Base-by-base conservation (phyloP, 345 rosid genomes). In the Orychophragmus violaceus region DNA sequence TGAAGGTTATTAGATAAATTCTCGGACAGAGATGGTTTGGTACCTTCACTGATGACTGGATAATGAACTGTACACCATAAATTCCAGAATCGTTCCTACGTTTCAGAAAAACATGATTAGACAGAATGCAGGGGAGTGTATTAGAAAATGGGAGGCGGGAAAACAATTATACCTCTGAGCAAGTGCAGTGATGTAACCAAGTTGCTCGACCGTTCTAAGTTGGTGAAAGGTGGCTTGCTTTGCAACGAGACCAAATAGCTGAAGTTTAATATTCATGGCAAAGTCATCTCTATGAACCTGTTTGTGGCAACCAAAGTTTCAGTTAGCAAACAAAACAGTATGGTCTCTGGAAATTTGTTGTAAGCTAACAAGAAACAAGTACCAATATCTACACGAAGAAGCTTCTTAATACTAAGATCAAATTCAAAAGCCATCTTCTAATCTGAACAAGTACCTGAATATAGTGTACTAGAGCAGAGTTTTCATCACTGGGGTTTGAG, bases 191-290 rank as follows among this genome's bases (percentile, higher is more conserved):
- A 90, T 85, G 75, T 93, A 93, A 39, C 98, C 97, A 69, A 93
- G 97, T 72, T 90, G 97, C 81, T 93, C 96, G 7, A 93, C 89
- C 10, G 96, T 80, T 80, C 98, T 82, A 77, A 93, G 98, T 83
- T 93, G 98, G 81, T 93, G 96, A 82, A 88, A 88, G 64, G 97
- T 86, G 25, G 94, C 82, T 79, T 90, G 92, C 82, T 90, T 90
- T 74, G 96, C 91, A 22, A 82, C 73, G 8, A 88, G 84, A 74
- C 80, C 82, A 71, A 93, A 76, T 56, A 88, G 92, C 82, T 87
- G 91, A 74, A 93, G 91, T 73, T 85, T 85, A 51, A 78, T 87
- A 69, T 93, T 93, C 87, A 82, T 66, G 51, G 78, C 21, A 64
- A 86, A 79, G 67, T 90, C 96, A 78, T 90, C 98, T 66, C 51